Evolutionary conservation across 2,329 filamentous ascomycete species (phyloP).

Genomic region (Mollisiaceae sp.): DNA sequence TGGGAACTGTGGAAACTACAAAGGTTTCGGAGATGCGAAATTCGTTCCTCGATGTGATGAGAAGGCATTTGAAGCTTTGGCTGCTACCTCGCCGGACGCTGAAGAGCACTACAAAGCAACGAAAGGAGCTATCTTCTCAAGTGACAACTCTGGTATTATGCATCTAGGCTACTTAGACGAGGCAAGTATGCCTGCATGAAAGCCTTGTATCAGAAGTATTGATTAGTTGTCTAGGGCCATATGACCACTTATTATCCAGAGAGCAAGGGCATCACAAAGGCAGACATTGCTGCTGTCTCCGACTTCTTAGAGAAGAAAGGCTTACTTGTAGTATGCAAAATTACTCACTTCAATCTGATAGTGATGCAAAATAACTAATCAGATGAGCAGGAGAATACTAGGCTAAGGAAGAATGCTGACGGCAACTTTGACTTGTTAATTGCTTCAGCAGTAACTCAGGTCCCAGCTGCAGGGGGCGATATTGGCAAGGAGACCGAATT

Average conservation of each 20-base stretch:
- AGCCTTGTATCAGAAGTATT: neutral
- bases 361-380: slow-evolving; percentile 16
- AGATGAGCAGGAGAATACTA: slow-evolving; percentile 69
- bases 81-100: slow-evolving; percentile 63
- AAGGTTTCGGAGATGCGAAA: slow-evolving; percentile 85
- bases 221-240: slow-evolving; percentile 64
- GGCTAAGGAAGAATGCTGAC: slow-evolving; percentile 68
- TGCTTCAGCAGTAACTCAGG: slow-evolving; percentile 66
- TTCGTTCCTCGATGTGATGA: slow-evolving; percentile 76
- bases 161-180: slow-evolving; percentile 64
- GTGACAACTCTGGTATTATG: slow-evolving; percentile 66
- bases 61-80: slow-evolving; percentile 67
- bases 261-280: slow-evolving; percentile 73
- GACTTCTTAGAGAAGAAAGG: slow-evolving; percentile 74
- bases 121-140: slow-evolving; percentile 74
- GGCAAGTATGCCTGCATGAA: neutral
- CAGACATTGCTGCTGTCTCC: slow-evolving; percentile 75
- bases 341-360: neutral
- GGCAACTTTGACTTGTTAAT: slow-evolving; percentile 76
- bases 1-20: slow-evolving; percentile 81
- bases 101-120: slow-evolving; percentile 70
- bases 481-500: slow-evolving; percentile 69
- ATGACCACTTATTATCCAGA: slow-evolving; percentile 84
- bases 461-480: slow-evolving; percentile 69
- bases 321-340: slow-evolving; percentile 57